A percentile compares a stretch with the other conserved stretches of the same genome.
Evolutionary conservation across 2,329 filamentous ascomycete genomes (phyloP).

Genomic region (Bipolaris cookei): DNA sequence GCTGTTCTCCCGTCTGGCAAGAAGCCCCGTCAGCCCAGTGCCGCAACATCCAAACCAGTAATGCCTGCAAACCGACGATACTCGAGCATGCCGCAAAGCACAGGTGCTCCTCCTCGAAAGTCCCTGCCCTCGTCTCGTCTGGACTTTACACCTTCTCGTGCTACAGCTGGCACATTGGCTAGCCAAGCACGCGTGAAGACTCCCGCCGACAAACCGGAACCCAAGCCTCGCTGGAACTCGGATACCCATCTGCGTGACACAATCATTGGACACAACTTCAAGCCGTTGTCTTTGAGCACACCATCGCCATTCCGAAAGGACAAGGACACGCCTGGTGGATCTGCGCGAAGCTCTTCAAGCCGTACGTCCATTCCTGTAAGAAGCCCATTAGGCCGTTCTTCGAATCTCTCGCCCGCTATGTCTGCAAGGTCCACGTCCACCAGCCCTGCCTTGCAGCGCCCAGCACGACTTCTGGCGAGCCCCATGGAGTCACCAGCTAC

Average conservation of each 20-base stretch:
- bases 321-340: constrained; percentile 21
- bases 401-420: constrained; percentile 34
- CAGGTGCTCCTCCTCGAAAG: constrained; percentile 33
- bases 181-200: constrained; percentile 32
- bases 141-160: constrained; percentile 34
- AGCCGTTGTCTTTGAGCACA: constrained; percentile 44
- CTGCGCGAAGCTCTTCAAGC: constrained; percentile 35
- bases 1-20: constrained; percentile 54
- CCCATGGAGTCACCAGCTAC: constrained; percentile 42
- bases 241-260: constrained; percentile 49
- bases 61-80: constrained; percentile 54
- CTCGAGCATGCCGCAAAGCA: constrained; percentile 55
- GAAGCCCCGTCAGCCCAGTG: constrained; percentile 56
- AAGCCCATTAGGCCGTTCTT: constrained; percentile 41
- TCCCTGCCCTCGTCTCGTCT: constrained; percentile 22
- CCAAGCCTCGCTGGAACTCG: constrained; percentile 50
- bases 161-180: constrained; percentile 34
- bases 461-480: constrained; percentile 37
- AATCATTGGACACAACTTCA: constrained; percentile 49
- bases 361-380: constrained; percentile 46
- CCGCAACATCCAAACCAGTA: constrained; percentile 51
- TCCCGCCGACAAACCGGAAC: constrained; percentile 34
- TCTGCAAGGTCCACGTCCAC: constrained; percentile 36
- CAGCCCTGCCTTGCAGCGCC: constrained; percentile 37
- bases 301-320: constrained; percentile 43